Percentiles rank a stretch among this genome's conserved stretches.
These are phyloP conservation scores for Agaricus blazei DNA, from an alignment of 768 basidiomycete genomes.

Conservation along the genomic window DNA sequence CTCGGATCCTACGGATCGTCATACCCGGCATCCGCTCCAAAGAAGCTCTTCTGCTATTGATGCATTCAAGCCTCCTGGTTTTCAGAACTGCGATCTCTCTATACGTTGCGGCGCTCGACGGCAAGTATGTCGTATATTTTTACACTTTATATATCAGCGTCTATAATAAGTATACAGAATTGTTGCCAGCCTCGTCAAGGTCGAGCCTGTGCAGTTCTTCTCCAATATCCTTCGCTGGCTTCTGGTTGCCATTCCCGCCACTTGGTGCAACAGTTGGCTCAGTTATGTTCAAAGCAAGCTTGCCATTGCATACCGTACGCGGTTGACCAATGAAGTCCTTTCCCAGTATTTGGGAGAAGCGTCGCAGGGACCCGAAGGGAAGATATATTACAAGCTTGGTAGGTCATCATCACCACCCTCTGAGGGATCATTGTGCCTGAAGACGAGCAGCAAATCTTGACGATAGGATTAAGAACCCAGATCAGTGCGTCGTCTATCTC, in stretches of 20 bases:
- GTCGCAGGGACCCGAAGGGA: constrained; percentile 59
- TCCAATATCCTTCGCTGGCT: constrained; percentile 88
- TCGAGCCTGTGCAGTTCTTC: constrained; percentile 72
- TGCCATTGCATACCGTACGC: constrained; percentile 80
- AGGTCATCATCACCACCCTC: constrained; percentile 18
- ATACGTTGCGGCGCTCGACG: constrained; percentile 92
- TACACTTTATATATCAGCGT: background rate
- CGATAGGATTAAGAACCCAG: constrained; percentile 93
- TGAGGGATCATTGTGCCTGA: background rate
- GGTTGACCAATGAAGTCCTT: constrained; percentile 81
- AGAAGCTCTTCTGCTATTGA: constrained; percentile 79
- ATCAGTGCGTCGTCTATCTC: constrained; percentile 56
- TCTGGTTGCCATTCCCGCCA: constrained; percentile 87
- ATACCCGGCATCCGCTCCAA: constrained; percentile 83
- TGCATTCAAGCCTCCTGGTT: constrained; percentile 87
- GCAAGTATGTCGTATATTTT: constrained; percentile 52
- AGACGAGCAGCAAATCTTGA: constrained; percentile 74
- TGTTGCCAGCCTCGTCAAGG: constrained; percentile 91
- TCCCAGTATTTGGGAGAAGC: constrained; percentile 78
- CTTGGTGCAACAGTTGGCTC: constrained; percentile 90
- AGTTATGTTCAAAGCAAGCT: constrained; percentile 93
- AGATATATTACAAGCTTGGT: constrained; percentile 93
- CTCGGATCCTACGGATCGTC: constrained; percentile 75
- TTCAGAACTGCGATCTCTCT: constrained; percentile 89
- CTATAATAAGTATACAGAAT: constrained; percentile 48